Conservation (phyloP, 371 early-diverging fungal species). For the Rhizomucor pusillus region DNA sequence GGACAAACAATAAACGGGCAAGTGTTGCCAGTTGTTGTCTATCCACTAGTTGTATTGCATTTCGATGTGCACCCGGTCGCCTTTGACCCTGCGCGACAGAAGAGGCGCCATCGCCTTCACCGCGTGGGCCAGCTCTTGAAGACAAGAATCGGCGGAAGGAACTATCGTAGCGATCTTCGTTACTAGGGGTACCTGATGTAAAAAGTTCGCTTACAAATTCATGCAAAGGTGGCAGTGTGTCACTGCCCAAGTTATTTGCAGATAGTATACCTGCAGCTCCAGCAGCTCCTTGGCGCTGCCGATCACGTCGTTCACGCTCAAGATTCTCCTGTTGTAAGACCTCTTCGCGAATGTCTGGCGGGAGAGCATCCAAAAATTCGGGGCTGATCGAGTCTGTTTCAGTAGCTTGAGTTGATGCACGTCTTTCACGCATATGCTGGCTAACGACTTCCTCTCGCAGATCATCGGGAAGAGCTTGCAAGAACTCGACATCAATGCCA, state of each 20-base stretch:
- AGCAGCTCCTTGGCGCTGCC: slow-evolving; percentile 33
- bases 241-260: slow-evolving; percentile 6
- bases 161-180: not conserved
- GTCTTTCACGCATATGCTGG: slow-evolving; percentile 48
- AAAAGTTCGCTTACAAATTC: slow-evolving; percentile 5
- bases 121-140: not conserved
- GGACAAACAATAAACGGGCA: slow-evolving; percentile 81
- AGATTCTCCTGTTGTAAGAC: slow-evolving; percentile 67
- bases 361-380: slow-evolving; percentile 81
- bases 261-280: slow-evolving; percentile 13
- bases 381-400: slow-evolving; percentile 57
- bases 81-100: not conserved
- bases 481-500: slow-evolving; percentile 92
- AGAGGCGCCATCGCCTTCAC: not conserved
- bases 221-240: not conserved
- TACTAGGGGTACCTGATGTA: slow-evolving; percentile 3
- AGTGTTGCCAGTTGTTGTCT: slow-evolving; percentile 78
- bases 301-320: slow-evolving; percentile 51
- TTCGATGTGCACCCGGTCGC: slow-evolving; percentile 32
- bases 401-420: slow-evolving; percentile 24
- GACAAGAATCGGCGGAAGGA: slow-evolving; percentile 11
- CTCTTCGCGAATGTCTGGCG: slow-evolving; percentile 80
- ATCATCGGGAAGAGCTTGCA: slow-evolving; percentile 95
- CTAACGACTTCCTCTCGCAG: slow-evolving; percentile 89
- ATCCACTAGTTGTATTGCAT: slow-evolving; percentile 83